Base-by-base conservation (phyloP, 2,329 filamentous ascomycete genomes). In the Aspergillus jensenii region DNA sequence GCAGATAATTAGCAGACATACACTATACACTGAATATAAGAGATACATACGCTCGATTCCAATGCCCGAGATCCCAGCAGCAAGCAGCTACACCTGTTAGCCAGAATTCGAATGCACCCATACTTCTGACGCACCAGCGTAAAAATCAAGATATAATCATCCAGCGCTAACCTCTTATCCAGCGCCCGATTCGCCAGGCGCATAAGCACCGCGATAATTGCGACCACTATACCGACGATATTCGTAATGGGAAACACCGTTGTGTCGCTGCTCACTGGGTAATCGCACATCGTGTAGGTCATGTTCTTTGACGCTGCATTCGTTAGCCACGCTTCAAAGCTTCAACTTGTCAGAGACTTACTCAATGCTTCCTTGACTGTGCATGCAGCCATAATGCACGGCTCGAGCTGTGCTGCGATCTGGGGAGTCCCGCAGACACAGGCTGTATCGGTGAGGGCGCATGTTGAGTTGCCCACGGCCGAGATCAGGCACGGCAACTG, bases 401-500 rank as follows among this genome's bases (percentile, higher is more conserved):
- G 44, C 33, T 48, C 15, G 1, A 48, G 45, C 46, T 33, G 21
- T 14, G 53, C 45, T n/a, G 40, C 49, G 53, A 55, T 23, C 21
- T 43, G 45, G 1, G 44, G 25, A 23, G 49, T 23, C 12, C n/a
- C 31, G 12, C 53, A 55, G 12, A 55, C 41, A 21, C 53, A 55
- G 46, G 19, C 35, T 14, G 49, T 27, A 25, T 55, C 53, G 31
- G 17, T 49, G 7, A 55, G 21, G 6, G 23, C 14, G 19, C 53
- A 55, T 49, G 53, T 43, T 17, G 53, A 55, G 45, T 49, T 49
- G 25, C n/a, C 12, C 6, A 46, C 19, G 27, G 53, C 53, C 35
- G n/a, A 27, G 17, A 49, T 8, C 19, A 55, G 23, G 53, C 53
- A 55, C 37, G 45, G 33, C 35, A 55, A 37, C 45, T 47, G 15